Evolutionary conservation across 2,329 filamentous ascomycete genomes (phyloP).

Genomic region (Aspergillus fructus): DNA sequence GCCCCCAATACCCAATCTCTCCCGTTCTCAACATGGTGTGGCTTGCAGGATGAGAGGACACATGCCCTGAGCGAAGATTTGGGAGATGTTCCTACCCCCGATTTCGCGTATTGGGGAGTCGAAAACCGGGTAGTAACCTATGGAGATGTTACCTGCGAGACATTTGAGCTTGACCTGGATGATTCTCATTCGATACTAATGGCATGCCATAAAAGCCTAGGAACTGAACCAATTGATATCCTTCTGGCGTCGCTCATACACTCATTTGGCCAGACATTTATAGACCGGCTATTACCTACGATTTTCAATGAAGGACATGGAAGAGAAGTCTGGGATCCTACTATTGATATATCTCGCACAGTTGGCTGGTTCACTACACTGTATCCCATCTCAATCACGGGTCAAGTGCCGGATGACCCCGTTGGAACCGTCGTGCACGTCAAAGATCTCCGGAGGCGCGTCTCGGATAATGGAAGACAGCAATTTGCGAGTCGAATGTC

Average conservation of each 20-base stretch:
- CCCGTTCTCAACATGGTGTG: slow-evolving; percentile 40
- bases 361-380: slow-evolving; percentile 54
- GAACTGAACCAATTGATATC: slow-evolving; percentile 39
- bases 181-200: slow-evolving; percentile 30
- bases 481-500: slow-evolving; percentile 38
- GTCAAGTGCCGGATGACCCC: slow-evolving; percentile 25
- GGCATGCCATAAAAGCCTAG: slow-evolving; percentile 32
- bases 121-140: slow-evolving; percentile 30
- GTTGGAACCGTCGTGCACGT: slow-evolving; percentile 35
- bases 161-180: slow-evolving; percentile 32
- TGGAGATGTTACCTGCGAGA: slow-evolving; percentile 35
- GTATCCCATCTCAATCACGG: slow-evolving; percentile 42
- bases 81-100: slow-evolving; percentile 27
- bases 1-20: slow-evolving; percentile 25
- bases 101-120: slow-evolving; percentile 38
- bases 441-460: slow-evolving; percentile 39
- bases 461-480: slow-evolving; percentile 39
- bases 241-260: slow-evolving; percentile 40
- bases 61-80: slow-evolving; percentile 12
- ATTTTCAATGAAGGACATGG: slow-evolving; percentile 53
- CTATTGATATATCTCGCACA: slow-evolving; percentile 50
- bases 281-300: slow-evolving; percentile 39
- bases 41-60: slow-evolving; percentile 30
- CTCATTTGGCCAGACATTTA: slow-evolving; percentile 46
- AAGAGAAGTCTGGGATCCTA: slow-evolving; percentile 45